Base-by-base conservation (phyloP, 345 rosid species). In the Crucihimalaya himalaica region DNA sequence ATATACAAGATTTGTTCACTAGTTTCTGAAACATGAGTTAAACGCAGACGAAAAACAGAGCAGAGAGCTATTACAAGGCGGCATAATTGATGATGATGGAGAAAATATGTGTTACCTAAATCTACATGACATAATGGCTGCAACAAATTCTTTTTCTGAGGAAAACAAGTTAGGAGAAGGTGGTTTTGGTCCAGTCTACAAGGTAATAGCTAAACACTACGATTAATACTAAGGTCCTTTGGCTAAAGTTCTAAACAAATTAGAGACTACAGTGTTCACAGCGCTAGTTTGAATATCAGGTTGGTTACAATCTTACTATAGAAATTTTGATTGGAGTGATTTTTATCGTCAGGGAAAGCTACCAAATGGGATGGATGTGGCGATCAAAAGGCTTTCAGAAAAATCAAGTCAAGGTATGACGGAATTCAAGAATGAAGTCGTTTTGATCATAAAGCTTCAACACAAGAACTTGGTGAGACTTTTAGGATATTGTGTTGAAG, bases 381-480 rank as follows among this genome's bases (percentile, higher is more conserved):
- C n/a, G n/a, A n/a, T n/a, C n/a, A n/a, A n/a, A n/a, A n/a, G n/a
- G n/a, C n/a, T n/a, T n/a, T n/a, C n/a, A n/a, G n/a, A n/a, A n/a
- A n/a, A n/a, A n/a, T n/a, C n/a, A n/a, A n/a, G n/a, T n/a, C n/a
- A n/a, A n/a, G n/a, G n/a, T n/a, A n/a, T n/a, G n/a, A n/a, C n/a
- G n/a, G n/a, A n/a, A n/a, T n/a, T n/a, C n/a, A n/a, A n/a, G n/a
- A n/a, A n/a, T n/a, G 62, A 57, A 57, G 62, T 57, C 0, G n/a
- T 32, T 50, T 10, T 57, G 43, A 57, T 57, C 1, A 57, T 57
- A 57, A 57, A 57, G n/a, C 62, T 57, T 57, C 62, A 57, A 57
- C 43, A 57, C 43, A 57, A 32, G 2, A 57, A 57, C 43, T 57
- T 57, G 62, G 62, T 32, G n/a, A 57, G 62, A 5, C 62, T 57